Conservation (phyloP, 2,329 filamentous ascomycete species). For the Exutisphaerella laricina region DNA sequence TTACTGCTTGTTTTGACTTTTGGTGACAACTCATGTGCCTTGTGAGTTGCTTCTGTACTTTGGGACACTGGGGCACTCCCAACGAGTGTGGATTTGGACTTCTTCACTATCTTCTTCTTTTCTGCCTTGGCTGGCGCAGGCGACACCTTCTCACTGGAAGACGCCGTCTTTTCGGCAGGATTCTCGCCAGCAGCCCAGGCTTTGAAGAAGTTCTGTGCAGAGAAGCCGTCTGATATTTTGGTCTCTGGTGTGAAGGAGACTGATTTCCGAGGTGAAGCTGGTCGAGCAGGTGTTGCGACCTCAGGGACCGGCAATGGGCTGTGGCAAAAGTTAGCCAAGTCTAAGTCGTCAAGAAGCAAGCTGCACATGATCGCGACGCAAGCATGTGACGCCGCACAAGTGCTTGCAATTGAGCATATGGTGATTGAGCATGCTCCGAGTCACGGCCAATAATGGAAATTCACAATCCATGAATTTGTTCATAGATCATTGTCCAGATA, state of each 20-base stretch:
- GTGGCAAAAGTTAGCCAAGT: too few relatives aligned
- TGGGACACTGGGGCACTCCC: too few relatives aligned
- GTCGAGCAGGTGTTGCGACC: too few relatives aligned
- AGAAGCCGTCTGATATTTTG: constrained; percentile 54
- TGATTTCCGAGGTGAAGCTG: constrained; percentile 42
- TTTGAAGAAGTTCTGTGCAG: constrained; percentile 48
- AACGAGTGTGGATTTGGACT: constrained; percentile 28
- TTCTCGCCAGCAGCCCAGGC: constrained; percentile 38
- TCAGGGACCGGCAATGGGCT: background rate
- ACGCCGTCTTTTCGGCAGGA: constrained; percentile 11
- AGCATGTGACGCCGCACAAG: too few relatives aligned
- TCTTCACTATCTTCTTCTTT: constrained; percentile 30
- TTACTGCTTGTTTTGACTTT: background rate
- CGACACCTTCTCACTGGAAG: constrained; percentile 1
- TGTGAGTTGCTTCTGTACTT: constrained; percentile 1
- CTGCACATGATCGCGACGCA: too few relatives aligned
- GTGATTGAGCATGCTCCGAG: too few relatives aligned
- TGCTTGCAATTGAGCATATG: too few relatives aligned
- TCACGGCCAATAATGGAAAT: too few relatives aligned
- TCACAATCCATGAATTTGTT: too few relatives aligned
- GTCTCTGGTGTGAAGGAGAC: constrained; percentile 62
- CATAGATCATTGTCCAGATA: too few relatives aligned
- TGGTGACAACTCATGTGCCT: background rate
- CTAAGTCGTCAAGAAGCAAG: too few relatives aligned
- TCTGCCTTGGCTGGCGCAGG: constrained; percentile 17